Percentiles rank a stretch among this genome's conserved stretches.
phyloP scores from a whole-genome alignment of 2,329 filamentous ascomycete genomes.

The Aspergillus carbonarius region DNA sequence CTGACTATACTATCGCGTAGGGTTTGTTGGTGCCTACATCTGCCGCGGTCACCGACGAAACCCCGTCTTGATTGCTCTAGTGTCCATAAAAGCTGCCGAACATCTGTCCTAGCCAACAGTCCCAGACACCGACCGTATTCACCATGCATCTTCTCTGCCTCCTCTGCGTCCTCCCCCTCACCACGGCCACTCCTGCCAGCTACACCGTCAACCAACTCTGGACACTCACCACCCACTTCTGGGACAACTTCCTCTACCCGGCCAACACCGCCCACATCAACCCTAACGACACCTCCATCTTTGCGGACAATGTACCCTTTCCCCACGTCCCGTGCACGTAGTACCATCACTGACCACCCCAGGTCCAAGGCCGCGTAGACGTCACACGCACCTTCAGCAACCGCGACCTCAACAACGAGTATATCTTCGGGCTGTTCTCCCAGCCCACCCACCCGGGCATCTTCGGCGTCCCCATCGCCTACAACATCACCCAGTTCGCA shows the following conservation, averaged over 20 bases:
- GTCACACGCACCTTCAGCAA: conserved; percentile 27
- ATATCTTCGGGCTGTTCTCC: conserved; percentile 29
- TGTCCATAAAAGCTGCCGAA: no score
- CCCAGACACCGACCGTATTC: no score
- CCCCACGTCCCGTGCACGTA: neutral
- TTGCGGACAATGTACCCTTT: conserved; percentile 19
- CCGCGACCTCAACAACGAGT: conserved; percentile 28
- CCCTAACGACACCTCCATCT: conserved; percentile 22
- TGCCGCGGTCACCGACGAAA: no score
- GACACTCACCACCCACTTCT: conserved; percentile 23
- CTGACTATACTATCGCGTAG: neutral
- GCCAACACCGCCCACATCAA: conserved; percentile 23
- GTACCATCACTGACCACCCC: neutral
- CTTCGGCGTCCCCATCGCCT: conserved; percentile 22
- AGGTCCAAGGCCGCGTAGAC: conserved; percentile 29
- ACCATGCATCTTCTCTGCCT: neutral
- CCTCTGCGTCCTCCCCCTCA: neutral
- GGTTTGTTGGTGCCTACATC: neutral
- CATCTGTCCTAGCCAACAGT: no score
- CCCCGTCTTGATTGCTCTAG: no score
- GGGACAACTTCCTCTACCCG: conserved; percentile 28
- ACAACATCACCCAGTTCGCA: conserved; percentile 27
- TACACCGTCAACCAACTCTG: conserved; percentile 25
- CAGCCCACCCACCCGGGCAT: conserved; percentile 21
- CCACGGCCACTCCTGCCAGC: neutral